Conservation (phyloP, 2,329 filamentous ascomycete species). For the Diplocarpon rosae region DNA sequence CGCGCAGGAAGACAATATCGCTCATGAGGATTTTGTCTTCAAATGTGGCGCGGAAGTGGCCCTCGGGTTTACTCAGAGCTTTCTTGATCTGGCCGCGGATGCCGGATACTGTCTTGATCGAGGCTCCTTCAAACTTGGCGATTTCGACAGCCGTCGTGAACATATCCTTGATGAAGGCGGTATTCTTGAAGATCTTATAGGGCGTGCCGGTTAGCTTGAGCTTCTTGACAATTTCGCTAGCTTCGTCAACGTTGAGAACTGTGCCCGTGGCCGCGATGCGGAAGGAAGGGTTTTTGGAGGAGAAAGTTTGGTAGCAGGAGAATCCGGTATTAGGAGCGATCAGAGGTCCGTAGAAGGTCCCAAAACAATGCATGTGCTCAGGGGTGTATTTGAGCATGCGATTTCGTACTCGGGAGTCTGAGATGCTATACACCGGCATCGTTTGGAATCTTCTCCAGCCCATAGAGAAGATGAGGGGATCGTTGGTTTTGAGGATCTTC, state of each 20-base stretch:
- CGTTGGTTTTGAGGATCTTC: conserved; percentile 96
- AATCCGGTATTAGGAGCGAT: conserved; percentile 95
- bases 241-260: conserved; percentile 87
- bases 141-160: conserved; percentile 89
- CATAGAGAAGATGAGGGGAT: conserved; percentile 91
- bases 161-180: conserved; percentile 98
- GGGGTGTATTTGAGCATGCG: conserved; percentile 98
- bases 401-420: conserved; percentile 85
- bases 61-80: conserved; percentile 84
- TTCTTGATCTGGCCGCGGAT: conserved; percentile 96
- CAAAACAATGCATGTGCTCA: conserved; percentile 99
- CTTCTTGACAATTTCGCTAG: conserved; percentile 97
- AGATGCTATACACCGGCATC: conserved; percentile 86
- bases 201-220: conserved; percentile 88
- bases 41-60: conserved; percentile 92
- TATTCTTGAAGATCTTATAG: conserved; percentile 99
- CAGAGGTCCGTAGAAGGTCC: conserved; percentile 86
- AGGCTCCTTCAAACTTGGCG: conserved; percentile 94
- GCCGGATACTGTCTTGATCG: conserved; percentile 91
- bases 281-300: conserved; percentile 76
- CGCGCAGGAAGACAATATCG: conserved; percentile 90
- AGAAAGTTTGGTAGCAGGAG: conserved; percentile 84
- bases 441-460: conserved; percentile 95
- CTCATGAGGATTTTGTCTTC: conserved; percentile 97
- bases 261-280: conserved; percentile 90